Evolutionary conservation across 306 rosid species (phyloP).

Genomic region (Inga laurina): DNA sequence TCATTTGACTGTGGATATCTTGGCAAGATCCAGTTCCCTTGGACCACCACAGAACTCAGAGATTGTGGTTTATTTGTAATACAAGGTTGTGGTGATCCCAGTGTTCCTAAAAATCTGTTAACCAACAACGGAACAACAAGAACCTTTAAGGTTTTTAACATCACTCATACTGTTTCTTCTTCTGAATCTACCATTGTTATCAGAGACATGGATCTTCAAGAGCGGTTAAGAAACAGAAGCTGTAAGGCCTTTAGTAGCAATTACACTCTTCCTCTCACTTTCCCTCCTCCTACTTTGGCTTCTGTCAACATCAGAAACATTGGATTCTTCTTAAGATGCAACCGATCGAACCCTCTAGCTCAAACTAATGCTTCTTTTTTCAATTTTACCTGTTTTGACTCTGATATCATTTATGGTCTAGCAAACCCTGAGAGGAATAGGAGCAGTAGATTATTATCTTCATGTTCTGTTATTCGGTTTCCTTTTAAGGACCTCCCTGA

Average conservation of each 20-base stretch:
- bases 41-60: not conserved
- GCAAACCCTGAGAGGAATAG: not conserved
- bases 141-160: not conserved
- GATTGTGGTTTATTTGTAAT: constrained; percentile 46
- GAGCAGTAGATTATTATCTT: constrained; percentile 14
- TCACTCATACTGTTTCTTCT: not conserved
- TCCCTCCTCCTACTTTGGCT: constrained; percentile 13
- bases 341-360: constrained; percentile 8
- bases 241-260: constrained; percentile 35
- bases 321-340: constrained; percentile 32
- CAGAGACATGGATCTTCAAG: constrained; percentile 4
- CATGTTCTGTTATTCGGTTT: constrained; percentile 42
- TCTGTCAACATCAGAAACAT: not conserved
- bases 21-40: constrained; percentile 37
- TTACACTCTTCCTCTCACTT: constrained; percentile 27
- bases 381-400: not conserved
- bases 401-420: not conserved
- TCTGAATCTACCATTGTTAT: not conserved
- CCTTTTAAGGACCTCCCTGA: constrained; percentile 37
- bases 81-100: constrained; percentile 3
- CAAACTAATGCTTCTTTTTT: not conserved
- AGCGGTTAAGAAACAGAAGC: not conserved
- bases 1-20: constrained; percentile 41
- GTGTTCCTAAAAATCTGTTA: not conserved
- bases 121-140: constrained; percentile 8